phyloP scores from a whole-genome alignment of 1,139 yeast species.

The Saccharomycopsis hybrid region DNA sequence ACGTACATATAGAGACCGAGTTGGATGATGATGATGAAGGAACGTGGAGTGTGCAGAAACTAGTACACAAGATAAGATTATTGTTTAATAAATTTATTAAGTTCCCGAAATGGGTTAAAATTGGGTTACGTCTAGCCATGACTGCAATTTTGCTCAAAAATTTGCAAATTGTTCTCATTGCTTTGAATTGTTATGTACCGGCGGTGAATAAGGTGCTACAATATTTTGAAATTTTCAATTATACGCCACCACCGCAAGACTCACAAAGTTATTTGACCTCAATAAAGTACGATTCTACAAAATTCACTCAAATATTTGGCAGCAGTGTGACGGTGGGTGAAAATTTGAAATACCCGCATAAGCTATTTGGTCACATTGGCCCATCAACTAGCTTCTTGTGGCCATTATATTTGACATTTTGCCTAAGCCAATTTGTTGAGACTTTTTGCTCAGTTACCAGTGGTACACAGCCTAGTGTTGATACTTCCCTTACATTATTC shows the following conservation, averaged over 20 bases:
- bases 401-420: conserved; percentile 56
- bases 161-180: conserved; percentile 34
- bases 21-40: no score
- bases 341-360: conserved; percentile 8
- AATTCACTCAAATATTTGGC: no score
- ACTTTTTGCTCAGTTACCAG: conserved; percentile 58
- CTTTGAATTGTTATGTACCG: conserved; percentile 31
- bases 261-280: neutral
- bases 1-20: no score
- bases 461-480: conserved; percentile 54
- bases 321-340: neutral
- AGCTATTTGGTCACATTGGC: conserved; percentile 30
- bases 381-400: conserved; percentile 55
- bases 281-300: neutral
- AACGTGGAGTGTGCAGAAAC: no score
- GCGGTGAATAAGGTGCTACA: conserved; percentile 23
- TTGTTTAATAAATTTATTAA: no score
- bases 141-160: conserved; percentile 33
- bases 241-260: conserved; percentile 4
- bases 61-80: no score
- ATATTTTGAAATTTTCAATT: conserved; percentile 21
- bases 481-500: conserved; percentile 64
- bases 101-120: conserved; percentile 14
- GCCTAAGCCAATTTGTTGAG: conserved; percentile 63
- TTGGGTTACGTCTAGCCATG: conserved; percentile 35